Base-by-base conservation (phyloP, 164 flowering plant species). In the Brasenia schreberi region DNA sequence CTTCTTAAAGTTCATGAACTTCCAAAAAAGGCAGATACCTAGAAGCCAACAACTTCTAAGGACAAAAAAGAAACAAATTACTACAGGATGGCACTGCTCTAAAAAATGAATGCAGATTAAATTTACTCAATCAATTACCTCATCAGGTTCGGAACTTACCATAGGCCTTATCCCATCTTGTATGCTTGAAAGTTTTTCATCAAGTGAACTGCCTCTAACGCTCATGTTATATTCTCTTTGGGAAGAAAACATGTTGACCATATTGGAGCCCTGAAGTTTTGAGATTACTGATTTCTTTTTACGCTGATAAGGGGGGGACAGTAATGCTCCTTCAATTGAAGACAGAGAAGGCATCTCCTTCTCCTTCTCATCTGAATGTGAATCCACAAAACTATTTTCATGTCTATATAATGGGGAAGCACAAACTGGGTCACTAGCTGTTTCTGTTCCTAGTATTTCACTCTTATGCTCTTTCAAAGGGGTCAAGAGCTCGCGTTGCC, bases 401-500 rank as follows among this genome's bases (percentile, higher is more conserved):
- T 60, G 7, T 45, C 70, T 74, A 64, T 76, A 65, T 74, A 84
- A 73, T 43, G 69, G 68, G 18, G 87, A 85, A 5, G 76, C 63
- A 68, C 63, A 59, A 70, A 72, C 69, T 3, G 72, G 66, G 27
- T 71, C 77, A 62, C 69, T 77, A 73, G 53, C 70, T 42, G 68
- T 27, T 53, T 77, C 79, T 66, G 73, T 77, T 68, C 81, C 90
- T 44, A 76, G 80, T 83, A 78, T 90, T 61, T 82, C 97, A 68
- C 43, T 66, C 75, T 87, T 83, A 75, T 78, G 77, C 68, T 90
- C 97, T 23, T 86, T 81, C 68, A 87, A 75, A 49, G 99, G 97
- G 44, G 99, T 87, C 60, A 88, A 69, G 33, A 90, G 77, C 39
- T 92, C 96, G 42, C 94, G 92, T 43, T 79, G 77, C 42, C 99